These are phyloP conservation scores for Aspergillus pseudoterreus DNA, from an alignment of 2,329 filamentous ascomycete species.

Conservation along the genomic window DNA sequence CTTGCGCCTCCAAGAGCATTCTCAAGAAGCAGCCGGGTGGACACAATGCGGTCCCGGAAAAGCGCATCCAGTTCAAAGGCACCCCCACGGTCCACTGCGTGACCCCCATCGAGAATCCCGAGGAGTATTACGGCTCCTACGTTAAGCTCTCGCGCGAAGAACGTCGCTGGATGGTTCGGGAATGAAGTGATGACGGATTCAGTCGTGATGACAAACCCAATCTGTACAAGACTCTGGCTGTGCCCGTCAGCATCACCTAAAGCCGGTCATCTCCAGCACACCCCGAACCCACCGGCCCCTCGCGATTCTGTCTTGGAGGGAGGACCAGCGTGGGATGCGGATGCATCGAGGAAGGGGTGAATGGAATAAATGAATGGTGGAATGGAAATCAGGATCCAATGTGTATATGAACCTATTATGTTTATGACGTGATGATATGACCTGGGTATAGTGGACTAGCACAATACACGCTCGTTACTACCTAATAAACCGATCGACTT, in stretches of 20 bases:
- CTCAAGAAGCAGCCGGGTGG: slow-evolving; percentile 40
- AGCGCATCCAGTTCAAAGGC: slow-evolving; percentile 42
- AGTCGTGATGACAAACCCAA: background rate
- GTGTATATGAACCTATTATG: slow-evolving; percentile 20
- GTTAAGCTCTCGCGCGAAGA: slow-evolving; percentile 45
- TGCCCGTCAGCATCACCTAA: no score
- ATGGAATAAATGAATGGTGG: slow-evolving; percentile 2
- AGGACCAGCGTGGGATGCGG: background rate
- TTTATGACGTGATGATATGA: slow-evolving; percentile 21
- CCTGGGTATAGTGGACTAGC: background rate
- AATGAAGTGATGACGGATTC: slow-evolving; percentile 21
- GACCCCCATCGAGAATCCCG: slow-evolving; percentile 46
- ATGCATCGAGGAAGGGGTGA: background rate
- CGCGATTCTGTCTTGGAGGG: background rate
- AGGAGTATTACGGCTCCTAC: slow-evolving; percentile 48
- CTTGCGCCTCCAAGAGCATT: slow-evolving; percentile 45
- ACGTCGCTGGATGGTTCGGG: slow-evolving; percentile 41
- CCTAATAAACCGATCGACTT: slow-evolving; percentile 5
- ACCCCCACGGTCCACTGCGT: slow-evolving; percentile 46
- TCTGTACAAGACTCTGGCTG: background rate
- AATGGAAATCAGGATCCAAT: slow-evolving; percentile 3
- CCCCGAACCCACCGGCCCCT: no score
- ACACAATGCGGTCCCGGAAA: slow-evolving; percentile 20
- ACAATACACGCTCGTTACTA: slow-evolving; percentile 1
- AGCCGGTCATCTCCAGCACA: no score